Base-by-base conservation (phyloP, 2,329 filamentous ascomycete genomes). In the Cryphonectria parasitica region DNA sequence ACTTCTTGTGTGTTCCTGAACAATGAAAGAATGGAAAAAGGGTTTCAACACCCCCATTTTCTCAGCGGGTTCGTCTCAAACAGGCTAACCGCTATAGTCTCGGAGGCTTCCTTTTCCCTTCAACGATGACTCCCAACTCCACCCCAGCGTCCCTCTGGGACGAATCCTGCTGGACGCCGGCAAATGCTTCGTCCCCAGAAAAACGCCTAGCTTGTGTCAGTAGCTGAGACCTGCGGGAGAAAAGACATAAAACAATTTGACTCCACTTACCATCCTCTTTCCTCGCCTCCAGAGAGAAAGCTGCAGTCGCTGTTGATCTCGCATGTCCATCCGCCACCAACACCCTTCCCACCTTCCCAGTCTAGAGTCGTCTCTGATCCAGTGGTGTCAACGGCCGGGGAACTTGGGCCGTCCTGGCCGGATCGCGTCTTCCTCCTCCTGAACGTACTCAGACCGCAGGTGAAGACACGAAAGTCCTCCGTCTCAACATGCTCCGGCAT, bases 391-490 rank as follows among this genome's bases (percentile, higher is more conserved):
- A 66, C 65, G 52, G 56, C 45, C 54, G 56, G 49, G 39, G 58
- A n/a, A 2, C 31, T 49, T 34, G 22, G 45, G 6, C 6, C 58
- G 41, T 17, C 25, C 49, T 25, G 43, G n/a, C n/a, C 31, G 15
- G 19, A 56, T 22, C 64, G 66, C 58, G 81, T 79, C 43, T 17
- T 22, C 17, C 43, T 49, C 45, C 45, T 49, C 71, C 81, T 78
- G 74, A 83, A 98, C 54, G 89, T 89, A 75, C 89, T 94, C 75
- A 97, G 79, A 0, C 92, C 91, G 77, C 93, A 95, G 1, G 94
- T 97, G 79, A 91, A 97, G 72, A 93, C 93, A 71, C 87, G 84
- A 78, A 97, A 98, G 79, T 98, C 95, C 73, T 96, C 91, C 67
- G 87, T 87, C 10, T 88, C 88, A 41, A 89, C 84, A 77, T 91